Base-by-base conservation (phyloP, 345 rosid species). In the Sapria himalayana region DNA sequence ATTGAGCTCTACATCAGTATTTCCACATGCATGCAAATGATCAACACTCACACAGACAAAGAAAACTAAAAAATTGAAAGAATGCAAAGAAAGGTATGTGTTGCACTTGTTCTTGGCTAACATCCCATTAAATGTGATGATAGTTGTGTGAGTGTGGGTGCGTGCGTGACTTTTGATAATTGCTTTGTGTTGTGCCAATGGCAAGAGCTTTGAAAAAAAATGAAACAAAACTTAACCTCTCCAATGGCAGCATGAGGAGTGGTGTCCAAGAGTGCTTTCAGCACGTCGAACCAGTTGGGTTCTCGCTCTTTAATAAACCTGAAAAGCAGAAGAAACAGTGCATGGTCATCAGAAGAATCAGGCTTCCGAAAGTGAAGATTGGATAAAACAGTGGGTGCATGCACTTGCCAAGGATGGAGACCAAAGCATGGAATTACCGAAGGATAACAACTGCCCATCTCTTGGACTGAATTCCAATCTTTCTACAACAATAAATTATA, bases 211-310 rank as follows among this genome's bases (percentile, higher is more conserved):
- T 17, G 31, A 22, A 21, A 14, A 17, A 24, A 21, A 18, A 16
- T 29, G 7, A 44, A 45, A 41, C 25, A 34, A 17, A 39, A 52
- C 1, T 11, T 42, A 15, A 78, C 85, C 77, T 89, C 95, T 61
- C 98, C 98, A 60, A 89, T 65, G 27, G 95, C 91, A 58, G 98
- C 95, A 51, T 66, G 33, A 42, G 98, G 98, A 52, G 71, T 71
- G 43, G 62, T 46, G 33, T 69, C 69, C 51, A 89, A 67, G 19
- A 62, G 59, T 15, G 72, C 69, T 71, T 75, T 79, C 25, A 89
- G 69, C 9, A 66, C 55, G 45, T 43, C 57, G 50, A 79, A 69
- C 98, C 98, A 89, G 9, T 52, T 57, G 21, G 81, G 77, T 68
- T 65, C 71, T 60, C 95, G 74, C 47, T 72, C 81, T 17, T 57